These are phyloP conservation scores for Aspergillus heteromorphus DNA, from an alignment of 495 filamentous ascomycete genomes.

Conservation along the genomic window DNA sequence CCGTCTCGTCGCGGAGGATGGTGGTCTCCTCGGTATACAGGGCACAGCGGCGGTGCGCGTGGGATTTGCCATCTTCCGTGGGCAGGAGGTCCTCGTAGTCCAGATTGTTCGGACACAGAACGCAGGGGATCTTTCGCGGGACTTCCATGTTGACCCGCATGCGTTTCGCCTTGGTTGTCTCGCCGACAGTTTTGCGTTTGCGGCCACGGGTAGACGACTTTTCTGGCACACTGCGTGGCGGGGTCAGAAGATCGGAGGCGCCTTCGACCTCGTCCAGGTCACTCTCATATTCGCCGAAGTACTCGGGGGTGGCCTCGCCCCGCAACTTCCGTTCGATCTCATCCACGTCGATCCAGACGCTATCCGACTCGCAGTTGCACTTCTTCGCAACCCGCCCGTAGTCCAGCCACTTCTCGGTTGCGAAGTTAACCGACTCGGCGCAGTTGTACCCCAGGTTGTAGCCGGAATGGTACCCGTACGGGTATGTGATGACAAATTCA, in stretches of 20 bases:
- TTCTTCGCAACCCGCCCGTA: slow-evolving; percentile 97
- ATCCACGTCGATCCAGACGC: slow-evolving; percentile 94
- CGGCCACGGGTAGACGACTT: slow-evolving; percentile 54
- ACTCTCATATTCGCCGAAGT: slow-evolving; percentile 67
- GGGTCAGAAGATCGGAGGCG: slow-evolving; percentile 66
- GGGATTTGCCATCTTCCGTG: slow-evolving; percentile 78
- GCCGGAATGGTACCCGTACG: slow-evolving; percentile 96
- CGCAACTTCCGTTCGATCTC: slow-evolving; percentile 92
- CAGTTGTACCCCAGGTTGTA: slow-evolving; percentile 99
- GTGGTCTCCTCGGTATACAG: slow-evolving; percentile 89
- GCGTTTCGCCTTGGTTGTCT: slow-evolving; percentile 65
- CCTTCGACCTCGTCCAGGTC: slow-evolving; percentile 61
- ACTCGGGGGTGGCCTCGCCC: slow-evolving; percentile 85
- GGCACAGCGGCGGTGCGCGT: slow-evolving; percentile 83
- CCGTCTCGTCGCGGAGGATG: slow-evolving; percentile 62
- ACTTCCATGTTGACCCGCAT: slow-evolving; percentile 63
- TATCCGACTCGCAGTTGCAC: slow-evolving; percentile 92
- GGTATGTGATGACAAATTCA: slow-evolving; percentile 98
- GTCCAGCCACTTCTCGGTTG: slow-evolving; percentile 85
- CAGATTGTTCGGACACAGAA: slow-evolving; percentile 89
- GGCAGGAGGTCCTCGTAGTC: slow-evolving; percentile 76
- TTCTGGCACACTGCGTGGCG: slow-evolving; percentile 66
- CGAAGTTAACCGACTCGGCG: slow-evolving; percentile 98
- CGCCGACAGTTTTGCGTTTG: slow-evolving; percentile 58
- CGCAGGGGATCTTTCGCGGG: slow-evolving; percentile 75